These are phyloP conservation scores for Drechslerella coelobrocha DNA, from an alignment of 2,329 filamentous ascomycete genomes.

Conservation along the genomic window DNA sequence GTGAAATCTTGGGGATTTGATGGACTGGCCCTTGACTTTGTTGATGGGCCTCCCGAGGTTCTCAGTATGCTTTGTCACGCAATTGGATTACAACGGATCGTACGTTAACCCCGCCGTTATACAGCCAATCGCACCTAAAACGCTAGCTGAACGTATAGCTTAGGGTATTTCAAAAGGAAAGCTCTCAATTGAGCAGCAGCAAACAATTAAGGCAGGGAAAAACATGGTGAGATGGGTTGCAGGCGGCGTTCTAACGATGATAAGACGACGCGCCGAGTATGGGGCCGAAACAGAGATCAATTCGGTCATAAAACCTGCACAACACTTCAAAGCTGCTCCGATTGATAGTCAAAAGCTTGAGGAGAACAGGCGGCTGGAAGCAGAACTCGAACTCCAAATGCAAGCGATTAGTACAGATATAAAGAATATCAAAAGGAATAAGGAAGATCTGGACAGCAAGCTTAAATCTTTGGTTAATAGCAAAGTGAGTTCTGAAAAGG, in stretches of 20 bases:
- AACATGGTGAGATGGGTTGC: conserved; percentile 34
- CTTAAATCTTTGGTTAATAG: conserved; percentile 60
- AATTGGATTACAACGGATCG: conserved; percentile 19
- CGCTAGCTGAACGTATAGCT: neutral
- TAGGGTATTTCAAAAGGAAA: conserved; percentile 60
- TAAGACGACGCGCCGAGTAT: conserved; percentile 68
- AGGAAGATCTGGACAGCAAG: conserved; percentile 64
- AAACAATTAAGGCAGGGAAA: conserved; percentile 21
- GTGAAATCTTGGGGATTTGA: conserved; percentile 68
- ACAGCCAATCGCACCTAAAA: conserved; percentile 64
- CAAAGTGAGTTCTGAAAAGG: conserved; percentile 58
- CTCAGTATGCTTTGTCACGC: conserved; percentile 83
- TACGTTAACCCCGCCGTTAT: neutral
- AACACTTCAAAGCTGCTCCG: conserved; percentile 77
- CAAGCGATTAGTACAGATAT: conserved; percentile 55
- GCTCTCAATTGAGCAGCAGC: conserved; percentile 21
- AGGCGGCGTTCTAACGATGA: conserved; percentile 4
- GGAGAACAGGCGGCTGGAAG: conserved; percentile 65
- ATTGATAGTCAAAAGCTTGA: conserved; percentile 67
- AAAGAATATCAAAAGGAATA: conserved; percentile 57
- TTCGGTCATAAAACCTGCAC: conserved; percentile 67
- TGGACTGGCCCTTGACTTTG: conserved; percentile 77
- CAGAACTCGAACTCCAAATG: conserved; percentile 58
- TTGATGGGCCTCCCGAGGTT: conserved; percentile 82
- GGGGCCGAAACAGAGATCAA: conserved; percentile 76